Base-by-base conservation (phyloP, 2,329 filamentous ascomycete genomes). In the Ophiognomonia clavigignenti-juglandacearum region DNA sequence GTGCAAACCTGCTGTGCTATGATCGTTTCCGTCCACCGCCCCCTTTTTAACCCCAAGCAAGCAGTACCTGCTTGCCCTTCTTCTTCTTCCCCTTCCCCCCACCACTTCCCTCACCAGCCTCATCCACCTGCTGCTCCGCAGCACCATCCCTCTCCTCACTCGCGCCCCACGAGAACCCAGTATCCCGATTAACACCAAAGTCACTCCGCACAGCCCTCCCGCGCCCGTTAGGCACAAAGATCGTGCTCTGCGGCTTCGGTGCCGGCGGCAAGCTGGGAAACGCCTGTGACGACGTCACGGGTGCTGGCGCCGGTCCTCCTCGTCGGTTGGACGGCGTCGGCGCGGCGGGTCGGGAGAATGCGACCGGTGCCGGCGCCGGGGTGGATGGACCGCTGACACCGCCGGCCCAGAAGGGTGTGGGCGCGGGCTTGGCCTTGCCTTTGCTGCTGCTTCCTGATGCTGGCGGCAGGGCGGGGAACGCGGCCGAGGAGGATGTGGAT, bases 191-290 rank as follows among this genome's bases (percentile, higher is more conserved):
- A 1, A 54, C 58, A 8, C 71, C 73, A 32, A 72, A 65, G 56
- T 83, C 79, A 35, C 80, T 64, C 39, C 77, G 69, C 14, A 84
- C 78, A 26, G 71, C 63, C 4, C 79, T 68, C 4, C 68, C 64
- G 16, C 43, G 11, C 10, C 43, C 37, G 2, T 80, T 80, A 55
- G 83, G 82, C 3, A 78, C 78, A 45, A 82, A 82, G 37, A 83
- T 80, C 0, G 77, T 80, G 2, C 77, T 81, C 35, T 71, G 70
- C 3, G 78, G 77, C 58, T 83, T 96, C 0, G 86, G 77, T 1
- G 89, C 90, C 0, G 82, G 75, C 0, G 91, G 91, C 1, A 96
- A 74, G 2, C 89, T 84, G 0, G 91, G 92, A 66, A 96, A 96
- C 0, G 83, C 81, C 53, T 91, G 85, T 37, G 68, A 67, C 39